Percentiles rank a stretch among this genome's conserved stretches.
Evolutionary conservation across 805 yeast genomes (phyloP).

Genomic region (Kodamaea kaohsiungensis): DNA sequence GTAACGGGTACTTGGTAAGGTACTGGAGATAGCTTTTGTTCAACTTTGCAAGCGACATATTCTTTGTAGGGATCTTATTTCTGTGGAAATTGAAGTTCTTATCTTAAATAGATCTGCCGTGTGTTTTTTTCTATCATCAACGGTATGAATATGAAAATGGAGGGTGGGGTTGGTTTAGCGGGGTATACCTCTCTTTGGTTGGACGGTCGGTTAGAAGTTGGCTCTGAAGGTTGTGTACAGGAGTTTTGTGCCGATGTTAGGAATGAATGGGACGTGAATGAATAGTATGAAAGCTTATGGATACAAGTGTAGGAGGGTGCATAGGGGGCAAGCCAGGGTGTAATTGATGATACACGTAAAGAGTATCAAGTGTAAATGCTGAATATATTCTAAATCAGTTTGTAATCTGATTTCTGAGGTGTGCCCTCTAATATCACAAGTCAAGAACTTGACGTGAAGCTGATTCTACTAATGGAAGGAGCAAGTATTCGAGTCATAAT

Average conservation of each 20-base stretch:
- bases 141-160: not conserved
- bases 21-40: slow-evolving; percentile 37
- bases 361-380: too few species aligned
- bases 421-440: too few species aligned
- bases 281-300: too few species aligned
- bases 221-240: not conserved
- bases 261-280: too few species aligned
- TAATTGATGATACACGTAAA: too few species aligned
- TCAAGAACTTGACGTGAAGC: too few species aligned
- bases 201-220: not conserved
- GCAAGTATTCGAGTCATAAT: too few species aligned
- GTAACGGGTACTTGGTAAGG: slow-evolving; percentile 50
- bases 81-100: not conserved
- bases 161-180: not conserved
- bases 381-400: too few species aligned
- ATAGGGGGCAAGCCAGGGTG: too few species aligned
- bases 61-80: not conserved
- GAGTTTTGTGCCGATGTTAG: not conserved
- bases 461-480: too few species aligned
- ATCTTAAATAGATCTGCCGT: not conserved
- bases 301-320: too few species aligned
- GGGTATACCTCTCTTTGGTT: not conserved
- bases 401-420: too few species aligned
- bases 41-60: slow-evolving; percentile 13
- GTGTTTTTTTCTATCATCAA: not conserved